Evolutionary conservation across 306 rosid genomes (phyloP).

Genomic region (Dalbergia cultrata): DNA sequence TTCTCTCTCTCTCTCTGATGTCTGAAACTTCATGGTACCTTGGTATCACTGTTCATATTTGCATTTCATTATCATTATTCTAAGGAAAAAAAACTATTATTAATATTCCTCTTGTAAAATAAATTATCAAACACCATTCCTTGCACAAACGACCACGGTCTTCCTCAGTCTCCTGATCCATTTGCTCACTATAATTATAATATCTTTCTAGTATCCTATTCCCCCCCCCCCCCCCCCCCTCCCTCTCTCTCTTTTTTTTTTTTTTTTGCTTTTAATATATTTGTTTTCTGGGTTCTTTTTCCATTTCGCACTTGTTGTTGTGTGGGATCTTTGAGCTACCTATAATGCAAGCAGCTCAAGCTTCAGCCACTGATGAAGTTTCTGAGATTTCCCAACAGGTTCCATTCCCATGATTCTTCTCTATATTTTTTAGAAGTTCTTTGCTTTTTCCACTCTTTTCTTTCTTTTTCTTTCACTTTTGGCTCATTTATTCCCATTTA

Average conservation of each 20-base stretch:
- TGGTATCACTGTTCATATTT: not conserved
- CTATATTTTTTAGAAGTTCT: not conserved
- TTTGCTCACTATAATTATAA: not conserved
- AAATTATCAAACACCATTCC: not conserved
- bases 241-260: too few species aligned
- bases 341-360: slow-evolving; percentile 66
- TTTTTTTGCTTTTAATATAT: not conserved
- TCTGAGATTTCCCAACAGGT: slow-evolving; percentile 53
- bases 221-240: too few species aligned
- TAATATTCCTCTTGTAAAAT: not conserved
- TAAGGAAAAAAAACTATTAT: not conserved
- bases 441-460: slow-evolving; percentile 21
- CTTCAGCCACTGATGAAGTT: slow-evolving; percentile 36
- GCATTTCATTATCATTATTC: not conserved
- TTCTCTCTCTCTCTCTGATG: not conserved
- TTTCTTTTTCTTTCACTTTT: not conserved
- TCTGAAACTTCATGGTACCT: not conserved
- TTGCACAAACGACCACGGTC: not conserved
- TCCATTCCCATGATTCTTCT: slow-evolving; percentile 2
- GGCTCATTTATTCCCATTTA: slow-evolving; percentile 18
- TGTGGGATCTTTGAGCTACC: slow-evolving; percentile 36
- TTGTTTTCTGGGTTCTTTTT: not conserved
- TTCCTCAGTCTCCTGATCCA: not conserved
- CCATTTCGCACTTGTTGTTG: slow-evolving; percentile 5
- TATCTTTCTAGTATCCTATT: slow-evolving; percentile 37